Evolutionary conservation across 805 yeast genomes (phyloP).

Genomic region (Blastobotrys chiropterorum): DNA sequence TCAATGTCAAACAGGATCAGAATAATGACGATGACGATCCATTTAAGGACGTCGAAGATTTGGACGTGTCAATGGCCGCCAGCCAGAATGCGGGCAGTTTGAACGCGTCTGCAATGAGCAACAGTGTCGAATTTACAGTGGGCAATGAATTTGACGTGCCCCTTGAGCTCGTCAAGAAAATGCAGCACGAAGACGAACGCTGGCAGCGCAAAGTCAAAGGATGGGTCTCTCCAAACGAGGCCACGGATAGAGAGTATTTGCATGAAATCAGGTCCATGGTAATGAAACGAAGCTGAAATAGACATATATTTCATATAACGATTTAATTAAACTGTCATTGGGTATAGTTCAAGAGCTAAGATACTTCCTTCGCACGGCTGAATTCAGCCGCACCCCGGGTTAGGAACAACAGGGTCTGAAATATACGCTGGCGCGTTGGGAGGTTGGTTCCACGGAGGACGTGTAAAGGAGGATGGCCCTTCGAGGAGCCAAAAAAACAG

Average conservation of each 20-base stretch:
- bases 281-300: slow-evolving; percentile 18
- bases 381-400: too few relatives aligned
- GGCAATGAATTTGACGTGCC: slow-evolving; percentile 31
- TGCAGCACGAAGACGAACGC: slow-evolving; percentile 30
- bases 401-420: too few relatives aligned
- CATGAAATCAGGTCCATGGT: slow-evolving; percentile 31
- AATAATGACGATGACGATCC: slow-evolving; percentile 27
- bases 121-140: slow-evolving; percentile 23
- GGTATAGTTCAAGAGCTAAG: too few relatives aligned
- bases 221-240: slow-evolving; percentile 29
- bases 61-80: slow-evolving; percentile 20
- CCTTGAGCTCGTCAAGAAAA: slow-evolving; percentile 21
- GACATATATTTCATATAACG: slow-evolving; percentile 6
- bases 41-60: slow-evolving; percentile 47
- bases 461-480: not conserved
- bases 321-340: not conserved
- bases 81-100: not conserved
- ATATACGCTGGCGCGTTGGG: not conserved
- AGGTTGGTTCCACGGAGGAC: not conserved
- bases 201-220: slow-evolving; percentile 30
- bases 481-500: too few relatives aligned
- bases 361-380: too few relatives aligned
- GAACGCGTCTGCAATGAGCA: not conserved
- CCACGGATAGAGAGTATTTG: slow-evolving; percentile 23
- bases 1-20: slow-evolving; percentile 40